Conservation (phyloP, 805 yeast species). For the Myxozyma neglecta region DNA sequence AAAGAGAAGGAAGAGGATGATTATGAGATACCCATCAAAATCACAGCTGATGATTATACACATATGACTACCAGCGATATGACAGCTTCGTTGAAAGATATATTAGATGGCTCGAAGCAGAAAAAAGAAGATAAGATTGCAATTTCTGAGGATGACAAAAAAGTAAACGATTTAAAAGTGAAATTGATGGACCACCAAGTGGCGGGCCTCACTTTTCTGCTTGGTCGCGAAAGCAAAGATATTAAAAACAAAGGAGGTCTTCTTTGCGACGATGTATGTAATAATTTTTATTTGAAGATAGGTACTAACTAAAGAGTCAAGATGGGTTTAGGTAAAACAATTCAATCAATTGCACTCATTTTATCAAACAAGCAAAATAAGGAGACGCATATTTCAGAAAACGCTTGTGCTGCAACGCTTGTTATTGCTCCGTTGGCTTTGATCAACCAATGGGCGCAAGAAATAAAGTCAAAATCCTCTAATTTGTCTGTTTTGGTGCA, state of each 20-base stretch:
- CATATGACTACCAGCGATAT: slow-evolving; percentile 16
- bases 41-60: slow-evolving; percentile 12
- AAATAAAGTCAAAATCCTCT: slow-evolving; percentile 42
- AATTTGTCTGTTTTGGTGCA: slow-evolving; percentile 34
- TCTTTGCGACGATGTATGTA: slow-evolving; percentile 65
- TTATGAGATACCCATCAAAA: slow-evolving; percentile 2
- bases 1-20: background rate
- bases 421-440: slow-evolving; percentile 48
- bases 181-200: slow-evolving; percentile 50
- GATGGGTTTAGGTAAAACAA: slow-evolving; percentile 88
- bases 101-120: slow-evolving; percentile 3
- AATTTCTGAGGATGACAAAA: background rate
- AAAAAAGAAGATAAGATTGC: background rate
- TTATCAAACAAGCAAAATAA: slow-evolving; percentile 41
- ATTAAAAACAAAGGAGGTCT: slow-evolving; percentile 51
- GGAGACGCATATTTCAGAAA: slow-evolving; percentile 46
- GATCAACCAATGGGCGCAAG: slow-evolving; percentile 46
- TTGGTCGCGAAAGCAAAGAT: slow-evolving; percentile 41
- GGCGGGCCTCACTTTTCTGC: slow-evolving; percentile 47
- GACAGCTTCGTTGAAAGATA: slow-evolving; percentile 18
- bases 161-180: slow-evolving; percentile 45
- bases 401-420: slow-evolving; percentile 40
- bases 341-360: slow-evolving; percentile 71
- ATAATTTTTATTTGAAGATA: background rate
- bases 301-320: slow-evolving; percentile 41